These are phyloP conservation scores for Fomitopsis serialis DNA, from an alignment of 768 basidiomycete genomes.

Conservation along the genomic window DNA sequence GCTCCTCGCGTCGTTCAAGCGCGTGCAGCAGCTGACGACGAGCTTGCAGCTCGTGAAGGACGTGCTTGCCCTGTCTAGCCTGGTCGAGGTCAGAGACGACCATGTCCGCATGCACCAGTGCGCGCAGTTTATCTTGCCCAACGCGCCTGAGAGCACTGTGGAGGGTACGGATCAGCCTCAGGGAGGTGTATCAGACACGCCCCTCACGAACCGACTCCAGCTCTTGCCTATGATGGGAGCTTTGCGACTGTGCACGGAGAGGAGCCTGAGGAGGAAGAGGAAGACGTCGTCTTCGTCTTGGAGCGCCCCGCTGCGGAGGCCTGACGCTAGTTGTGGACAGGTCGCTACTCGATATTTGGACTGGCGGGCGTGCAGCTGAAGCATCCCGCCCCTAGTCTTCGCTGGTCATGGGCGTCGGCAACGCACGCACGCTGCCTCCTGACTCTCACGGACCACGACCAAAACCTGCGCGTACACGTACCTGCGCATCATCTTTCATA, in stretches of 20 bases:
- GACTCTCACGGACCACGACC: too few relatives aligned
- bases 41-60: constrained; percentile 61
- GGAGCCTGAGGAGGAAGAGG: constrained; percentile 55
- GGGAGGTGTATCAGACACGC: background rate
- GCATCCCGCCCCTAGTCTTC: too few relatives aligned
- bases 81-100: constrained; percentile 66
- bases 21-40: constrained; percentile 62
- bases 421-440: too few relatives aligned
- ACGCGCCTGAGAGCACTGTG: constrained; percentile 47
- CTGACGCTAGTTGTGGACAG: too few relatives aligned
- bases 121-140: constrained; percentile 58
- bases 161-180: constrained; percentile 18
- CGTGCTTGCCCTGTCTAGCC: constrained; percentile 56
- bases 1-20: constrained; percentile 84
- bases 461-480: too few relatives aligned
- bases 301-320: constrained; percentile 31
- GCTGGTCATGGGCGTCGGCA: too few relatives aligned
- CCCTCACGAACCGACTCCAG: background rate
- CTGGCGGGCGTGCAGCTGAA: too few relatives aligned
- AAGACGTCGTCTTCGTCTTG: constrained; percentile 73
- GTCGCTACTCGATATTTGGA: too few relatives aligned
- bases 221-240: constrained; percentile 23
- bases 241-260: constrained; percentile 18
- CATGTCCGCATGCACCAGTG: constrained; percentile 68
- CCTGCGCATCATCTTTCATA: background rate